These are phyloP conservation scores for Hypericum perforatum DNA, from an alignment of 345 rosid species.

Conservation along the genomic window DNA sequence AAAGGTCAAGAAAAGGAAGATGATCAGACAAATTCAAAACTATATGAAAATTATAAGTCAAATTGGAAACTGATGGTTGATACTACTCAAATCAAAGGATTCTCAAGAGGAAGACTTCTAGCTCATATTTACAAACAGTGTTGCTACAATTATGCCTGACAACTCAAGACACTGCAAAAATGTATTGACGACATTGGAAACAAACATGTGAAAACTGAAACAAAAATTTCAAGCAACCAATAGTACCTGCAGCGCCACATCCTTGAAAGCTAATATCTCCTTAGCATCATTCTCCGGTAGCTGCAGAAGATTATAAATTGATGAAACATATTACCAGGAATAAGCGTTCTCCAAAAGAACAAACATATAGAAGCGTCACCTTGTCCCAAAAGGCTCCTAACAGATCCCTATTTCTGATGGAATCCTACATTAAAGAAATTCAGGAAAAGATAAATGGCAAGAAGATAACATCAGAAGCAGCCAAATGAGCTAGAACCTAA, in stretches of 20 bases:
- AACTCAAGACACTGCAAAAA: neutral
- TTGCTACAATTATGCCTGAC: no score
- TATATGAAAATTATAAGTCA: neutral
- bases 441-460: no score
- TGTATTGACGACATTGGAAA: no score
- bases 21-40: neutral
- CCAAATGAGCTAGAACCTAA: neutral
- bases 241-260: slow-evolving; percentile 55
- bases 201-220: neutral
- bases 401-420: slow-evolving; percentile 58
- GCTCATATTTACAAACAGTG: no score
- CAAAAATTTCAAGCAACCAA: neutral
- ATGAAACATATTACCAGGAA: slow-evolving; percentile 14
- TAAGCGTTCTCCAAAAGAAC: slow-evolving; percentile 5
- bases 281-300: slow-evolving; percentile 52
- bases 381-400: slow-evolving; percentile 79
- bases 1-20: neutral
- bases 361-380: slow-evolving; percentile 28
- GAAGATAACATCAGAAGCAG: slow-evolving; percentile 2
- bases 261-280: slow-evolving; percentile 61
- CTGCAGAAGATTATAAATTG: slow-evolving; percentile 34
- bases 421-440: slow-evolving; percentile 36
- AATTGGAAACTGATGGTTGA: no score
- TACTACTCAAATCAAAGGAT: no score
- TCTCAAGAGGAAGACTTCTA: no score